These are phyloP conservation scores for Pythium biforme DNA, from an alignment of 352 stramenopile genomes.

Conservation along the genomic window DNA sequence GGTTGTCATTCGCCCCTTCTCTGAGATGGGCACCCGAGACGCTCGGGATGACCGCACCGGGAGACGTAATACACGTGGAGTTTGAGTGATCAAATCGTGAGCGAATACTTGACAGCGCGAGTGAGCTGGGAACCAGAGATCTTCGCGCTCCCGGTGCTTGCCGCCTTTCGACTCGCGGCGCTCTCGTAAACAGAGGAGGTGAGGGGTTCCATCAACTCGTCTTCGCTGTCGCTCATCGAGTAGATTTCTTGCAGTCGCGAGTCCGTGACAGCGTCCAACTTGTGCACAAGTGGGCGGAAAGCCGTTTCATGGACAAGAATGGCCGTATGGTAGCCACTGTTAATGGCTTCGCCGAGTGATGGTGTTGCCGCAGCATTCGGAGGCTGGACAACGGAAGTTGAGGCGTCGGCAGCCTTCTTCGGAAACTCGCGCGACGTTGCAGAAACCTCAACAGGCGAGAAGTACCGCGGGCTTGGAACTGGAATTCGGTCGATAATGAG, in stretches of 20 bases:
- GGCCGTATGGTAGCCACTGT: conserved; percentile 45
- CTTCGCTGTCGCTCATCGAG: conserved; percentile 82
- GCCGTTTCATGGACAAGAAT: conserved; percentile 69
- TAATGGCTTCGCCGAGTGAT: conserved; percentile 38
- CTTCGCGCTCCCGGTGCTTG: conserved; percentile 27
- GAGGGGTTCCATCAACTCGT: conserved; percentile 68
- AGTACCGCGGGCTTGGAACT: conserved; percentile 52
- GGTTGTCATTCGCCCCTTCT: conserved; percentile 62
- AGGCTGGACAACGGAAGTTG: background rate
- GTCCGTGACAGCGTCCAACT: conserved; percentile 52
- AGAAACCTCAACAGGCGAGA: conserved; percentile 43
- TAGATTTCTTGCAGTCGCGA: conserved; percentile 78
- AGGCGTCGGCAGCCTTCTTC: background rate
- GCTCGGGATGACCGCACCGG: background rate
- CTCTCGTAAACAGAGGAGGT: conserved; percentile 55
- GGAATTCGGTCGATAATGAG: conserved; percentile 77
- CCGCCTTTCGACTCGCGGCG: conserved; percentile 33
- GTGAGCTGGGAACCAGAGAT: conserved; percentile 19
- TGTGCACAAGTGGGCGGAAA: conserved; percentile 47
- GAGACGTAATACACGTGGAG: background rate
- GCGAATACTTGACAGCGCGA: conserved; percentile 59
- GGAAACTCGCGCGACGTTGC: conserved; percentile 41
- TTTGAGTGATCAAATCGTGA: conserved; percentile 22
- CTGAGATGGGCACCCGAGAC: conserved; percentile 27
- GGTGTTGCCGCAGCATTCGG: conserved; percentile 8